phyloP scores from a whole-genome alignment of 345 rosid genomes.

The Microcos paniculata region DNA sequence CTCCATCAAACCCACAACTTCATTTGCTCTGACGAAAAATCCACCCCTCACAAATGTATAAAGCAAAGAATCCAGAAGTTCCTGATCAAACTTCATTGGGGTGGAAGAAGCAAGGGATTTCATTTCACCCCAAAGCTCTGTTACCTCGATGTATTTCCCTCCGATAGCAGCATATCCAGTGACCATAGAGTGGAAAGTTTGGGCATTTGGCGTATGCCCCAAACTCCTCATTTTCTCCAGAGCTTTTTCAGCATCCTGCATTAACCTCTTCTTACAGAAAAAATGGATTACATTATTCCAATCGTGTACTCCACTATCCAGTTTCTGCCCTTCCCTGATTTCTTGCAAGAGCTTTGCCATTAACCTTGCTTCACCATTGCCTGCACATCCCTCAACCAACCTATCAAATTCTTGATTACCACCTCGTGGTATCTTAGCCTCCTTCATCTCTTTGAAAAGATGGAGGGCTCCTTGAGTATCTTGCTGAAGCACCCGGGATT shows the following conservation, averaged over 20 bases:
- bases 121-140: slow-evolving; percentile 98
- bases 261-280: slow-evolving; percentile 85
- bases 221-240: slow-evolving; percentile 80
- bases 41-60: slow-evolving; percentile 91
- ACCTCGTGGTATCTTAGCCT: slow-evolving; percentile 52
- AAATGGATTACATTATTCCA: slow-evolving; percentile 93
- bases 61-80: slow-evolving; percentile 86
- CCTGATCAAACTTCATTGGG: slow-evolving; percentile 83
- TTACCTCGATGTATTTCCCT: slow-evolving; percentile 81
- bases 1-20: slow-evolving; percentile 84
- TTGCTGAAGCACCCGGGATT: slow-evolving; percentile 55
- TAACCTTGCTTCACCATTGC: slow-evolving; percentile 60
- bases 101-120: slow-evolving; percentile 65
- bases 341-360: slow-evolving; percentile 85
- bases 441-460: slow-evolving; percentile 82
- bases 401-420: slow-evolving; percentile 62
- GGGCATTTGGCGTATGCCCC: slow-evolving; percentile 82
- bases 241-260: slow-evolving; percentile 95
- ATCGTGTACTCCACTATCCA: slow-evolving; percentile 74
- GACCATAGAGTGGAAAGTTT: slow-evolving; percentile 94
- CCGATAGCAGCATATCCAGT: slow-evolving; percentile 89
- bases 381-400: slow-evolving; percentile 67
- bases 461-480: slow-evolving; percentile 74
- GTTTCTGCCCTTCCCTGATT: slow-evolving; percentile 72
- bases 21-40: slow-evolving; percentile 74